Percentiles rank a stretch among this genome's conserved stretches.
Evolutionary conservation across 164 flowering plant species (phyloP).

Genomic region (Saururus chinensis): DNA sequence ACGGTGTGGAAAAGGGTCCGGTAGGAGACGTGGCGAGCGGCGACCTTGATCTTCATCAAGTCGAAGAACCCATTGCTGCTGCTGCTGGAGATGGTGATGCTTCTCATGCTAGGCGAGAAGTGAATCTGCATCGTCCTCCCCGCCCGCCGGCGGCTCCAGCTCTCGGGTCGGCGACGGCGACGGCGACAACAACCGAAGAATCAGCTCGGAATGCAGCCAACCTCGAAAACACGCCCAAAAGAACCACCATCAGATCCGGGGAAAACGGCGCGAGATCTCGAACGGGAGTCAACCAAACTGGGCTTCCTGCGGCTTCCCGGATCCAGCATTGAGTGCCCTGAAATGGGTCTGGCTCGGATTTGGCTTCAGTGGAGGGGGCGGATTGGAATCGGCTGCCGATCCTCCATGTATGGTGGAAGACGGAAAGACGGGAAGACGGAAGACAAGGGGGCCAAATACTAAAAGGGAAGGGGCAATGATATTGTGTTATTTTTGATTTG

Average conservation of each 20-base stretch:
- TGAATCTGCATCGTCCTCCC: slow-evolving; percentile 91
- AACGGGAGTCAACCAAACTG: slow-evolving; percentile 2
- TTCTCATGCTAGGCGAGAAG: slow-evolving; percentile 99
- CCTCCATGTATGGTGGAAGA: too few species aligned
- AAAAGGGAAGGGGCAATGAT: too few species aligned
- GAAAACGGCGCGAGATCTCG: slow-evolving; percentile 5
- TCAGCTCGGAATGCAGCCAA: slow-evolving; percentile 5
- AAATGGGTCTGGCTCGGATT: too few species aligned
- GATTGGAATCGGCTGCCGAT: too few species aligned
- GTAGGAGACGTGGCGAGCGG: slow-evolving; percentile 88
- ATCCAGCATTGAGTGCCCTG: slow-evolving; percentile 6
- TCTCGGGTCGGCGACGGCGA: neutral
- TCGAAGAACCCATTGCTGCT: slow-evolving; percentile 64
- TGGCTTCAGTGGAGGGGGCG: too few species aligned
- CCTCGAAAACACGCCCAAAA: slow-evolving; percentile 4
- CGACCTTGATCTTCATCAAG: slow-evolving; percentile 99
- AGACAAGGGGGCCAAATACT: too few species aligned
- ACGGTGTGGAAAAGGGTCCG: slow-evolving; percentile 84
- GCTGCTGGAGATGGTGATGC: slow-evolving; percentile 78
- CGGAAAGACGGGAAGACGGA: too few species aligned
- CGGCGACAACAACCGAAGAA: slow-evolving; percentile 3
- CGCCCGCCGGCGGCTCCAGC: slow-evolving; percentile 18
- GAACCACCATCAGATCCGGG: slow-evolving; percentile 16
- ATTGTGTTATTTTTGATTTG: too few species aligned
- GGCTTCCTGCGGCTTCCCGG: slow-evolving; percentile 2